Evolutionary conservation across 345 rosid species (phyloP).

Genomic region (Citrus australasica): DNA sequence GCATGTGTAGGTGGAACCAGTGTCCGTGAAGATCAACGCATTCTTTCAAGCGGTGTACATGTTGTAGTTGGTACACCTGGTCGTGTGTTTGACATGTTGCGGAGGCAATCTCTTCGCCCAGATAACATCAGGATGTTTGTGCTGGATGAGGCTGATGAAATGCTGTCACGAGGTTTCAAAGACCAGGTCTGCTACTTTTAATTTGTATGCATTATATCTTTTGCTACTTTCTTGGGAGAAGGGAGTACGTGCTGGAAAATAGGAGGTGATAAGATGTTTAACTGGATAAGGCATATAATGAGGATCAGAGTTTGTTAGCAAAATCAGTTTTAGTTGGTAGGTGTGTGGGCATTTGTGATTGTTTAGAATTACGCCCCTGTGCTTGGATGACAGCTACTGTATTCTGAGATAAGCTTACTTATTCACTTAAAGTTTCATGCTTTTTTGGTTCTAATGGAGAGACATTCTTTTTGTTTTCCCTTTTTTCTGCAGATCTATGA

Average conservation of each 20-base stretch:
- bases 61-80: constrained; percentile 86
- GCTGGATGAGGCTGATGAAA: constrained; percentile 80
- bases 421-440: background rate
- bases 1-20: constrained; percentile 89
- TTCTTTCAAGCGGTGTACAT: constrained; percentile 72
- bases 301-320: background rate
- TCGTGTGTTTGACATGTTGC: constrained; percentile 80
- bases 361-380: too few species aligned
- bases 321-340: background rate
- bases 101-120: constrained; percentile 71
- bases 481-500: constrained; percentile 36
- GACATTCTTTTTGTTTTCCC: background rate
- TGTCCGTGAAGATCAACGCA: constrained; percentile 79
- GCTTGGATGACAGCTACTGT: background rate
- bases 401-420: background rate
- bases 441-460: background rate
- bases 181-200: constrained; percentile 52
- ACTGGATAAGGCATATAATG: background rate
- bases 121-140: constrained; percentile 68
- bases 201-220: background rate
- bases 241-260: background rate
- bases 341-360: background rate
- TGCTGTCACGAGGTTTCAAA: constrained; percentile 86
- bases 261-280: background rate
- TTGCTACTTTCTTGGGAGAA: background rate